Evolutionary conservation across 1,139 yeast species (phyloP).

Genomic region (Zygosaccharomyces pseudobailii): DNA sequence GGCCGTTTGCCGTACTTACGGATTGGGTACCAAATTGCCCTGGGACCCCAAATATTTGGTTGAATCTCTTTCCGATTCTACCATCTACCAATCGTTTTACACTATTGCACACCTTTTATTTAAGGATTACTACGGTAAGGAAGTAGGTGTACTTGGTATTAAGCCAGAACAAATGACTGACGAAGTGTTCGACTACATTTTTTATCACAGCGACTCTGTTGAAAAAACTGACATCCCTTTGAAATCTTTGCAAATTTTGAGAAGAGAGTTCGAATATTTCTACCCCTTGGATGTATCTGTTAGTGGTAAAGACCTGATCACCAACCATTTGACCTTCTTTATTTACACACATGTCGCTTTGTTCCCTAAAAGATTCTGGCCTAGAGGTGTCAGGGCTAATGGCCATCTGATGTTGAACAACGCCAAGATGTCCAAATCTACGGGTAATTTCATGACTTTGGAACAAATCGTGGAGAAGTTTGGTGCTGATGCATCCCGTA

Average conservation of each 20-base stretch:
- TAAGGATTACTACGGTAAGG: slow-evolving; percentile 77
- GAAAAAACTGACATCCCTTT: slow-evolving; percentile 54
- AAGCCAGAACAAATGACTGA: slow-evolving; percentile 84
- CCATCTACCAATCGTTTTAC: slow-evolving; percentile 93
- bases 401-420: slow-evolving; percentile 95
- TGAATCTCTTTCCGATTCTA: slow-evolving; percentile 94
- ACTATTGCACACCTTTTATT: slow-evolving; percentile 87
- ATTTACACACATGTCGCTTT: slow-evolving; percentile 88
- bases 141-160: slow-evolving; percentile 66
- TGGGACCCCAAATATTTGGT: slow-evolving; percentile 95
- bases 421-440: slow-evolving; percentile 96
- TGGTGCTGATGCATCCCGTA: slow-evolving; percentile 97
- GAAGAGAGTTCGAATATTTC: slow-evolving; percentile 93
- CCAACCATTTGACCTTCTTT: slow-evolving; percentile 95
- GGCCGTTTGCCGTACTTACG: slow-evolving; percentile 97
- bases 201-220: slow-evolving; percentile 63
- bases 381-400: slow-evolving; percentile 87
- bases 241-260: slow-evolving; percentile 63
- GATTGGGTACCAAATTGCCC: slow-evolving; percentile 92
- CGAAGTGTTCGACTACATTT: slow-evolving; percentile 88
- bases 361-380: slow-evolving; percentile 91
- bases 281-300: slow-evolving; percentile 89
- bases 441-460: slow-evolving; percentile 95
- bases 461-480: slow-evolving; percentile 78
- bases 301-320: slow-evolving; percentile 96